phyloP scores from a whole-genome alignment of 2,329 filamentous ascomycete genomes.

The Cladophialophora bantiana region DNA sequence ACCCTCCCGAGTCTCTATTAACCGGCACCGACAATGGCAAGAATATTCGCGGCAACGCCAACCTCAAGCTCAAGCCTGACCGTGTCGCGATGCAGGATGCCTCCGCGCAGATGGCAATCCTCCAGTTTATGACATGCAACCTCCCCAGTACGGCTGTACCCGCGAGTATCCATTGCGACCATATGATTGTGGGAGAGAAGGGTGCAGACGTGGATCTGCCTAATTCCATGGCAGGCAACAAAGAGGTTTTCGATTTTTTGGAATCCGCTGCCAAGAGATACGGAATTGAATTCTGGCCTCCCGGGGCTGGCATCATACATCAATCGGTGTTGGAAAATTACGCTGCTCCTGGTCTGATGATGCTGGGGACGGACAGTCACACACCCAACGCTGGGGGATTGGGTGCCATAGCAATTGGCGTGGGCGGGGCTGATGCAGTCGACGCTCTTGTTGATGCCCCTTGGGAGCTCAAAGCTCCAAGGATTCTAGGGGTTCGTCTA shows the following conservation, averaged over 20 bases:
- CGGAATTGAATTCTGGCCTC: slow-evolving; percentile 95
- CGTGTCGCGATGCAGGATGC: slow-evolving; percentile 99
- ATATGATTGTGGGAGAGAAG: slow-evolving; percentile 95
- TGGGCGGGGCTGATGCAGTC: slow-evolving; percentile 95
- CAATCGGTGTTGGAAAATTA: slow-evolving; percentile 99
- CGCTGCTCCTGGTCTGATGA: slow-evolving; percentile 95
- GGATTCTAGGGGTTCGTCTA: slow-evolving; percentile 83
- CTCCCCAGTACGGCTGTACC: slow-evolving; percentile 89
- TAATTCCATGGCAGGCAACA: slow-evolving; percentile 86
- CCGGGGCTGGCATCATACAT: slow-evolving; percentile 93
- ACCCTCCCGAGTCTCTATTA: slow-evolving; percentile 85
- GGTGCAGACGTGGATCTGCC: slow-evolving; percentile 86
- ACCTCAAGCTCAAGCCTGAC: slow-evolving; percentile 96
- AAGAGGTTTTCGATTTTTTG: slow-evolving; percentile 96
- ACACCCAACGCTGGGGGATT: slow-evolving; percentile 97
- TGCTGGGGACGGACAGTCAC: slow-evolving; percentile 97
- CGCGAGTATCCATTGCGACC: slow-evolving; percentile 97
- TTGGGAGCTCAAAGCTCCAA: slow-evolving; percentile 96
- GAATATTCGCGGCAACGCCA: slow-evolving; percentile 83
- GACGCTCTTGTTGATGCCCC: slow-evolving; percentile 95
- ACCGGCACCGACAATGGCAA: slow-evolving; percentile 82
- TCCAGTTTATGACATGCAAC: slow-evolving; percentile 98
- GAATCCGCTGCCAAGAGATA: slow-evolving; percentile 91
- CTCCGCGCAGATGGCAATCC: slow-evolving; percentile 94
- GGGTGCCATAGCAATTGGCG: slow-evolving; percentile 92